These are phyloP conservation scores for Gnomoniopsis sp. DNA, from an alignment of 2,329 filamentous ascomycete species.

Conservation along the genomic window DNA sequence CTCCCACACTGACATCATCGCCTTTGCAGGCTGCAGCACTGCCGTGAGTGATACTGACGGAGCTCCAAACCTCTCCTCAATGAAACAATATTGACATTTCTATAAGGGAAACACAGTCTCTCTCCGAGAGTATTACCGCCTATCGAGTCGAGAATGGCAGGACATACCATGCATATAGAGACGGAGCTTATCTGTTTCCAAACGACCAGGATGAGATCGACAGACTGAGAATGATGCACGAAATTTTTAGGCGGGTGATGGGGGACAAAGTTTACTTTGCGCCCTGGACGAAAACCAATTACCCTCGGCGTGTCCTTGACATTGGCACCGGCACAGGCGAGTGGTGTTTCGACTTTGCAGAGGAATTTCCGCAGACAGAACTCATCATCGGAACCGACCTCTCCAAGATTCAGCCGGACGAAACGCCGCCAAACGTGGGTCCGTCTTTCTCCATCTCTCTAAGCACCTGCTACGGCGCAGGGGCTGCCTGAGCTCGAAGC, in stretches of 20 bases:
- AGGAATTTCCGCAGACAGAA: constrained; percentile 54
- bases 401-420: constrained; percentile 62
- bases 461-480: too few species aligned
- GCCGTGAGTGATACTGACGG: constrained; percentile 8
- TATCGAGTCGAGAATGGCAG: constrained; percentile 18
- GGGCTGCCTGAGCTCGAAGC: too few species aligned
- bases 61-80: too few species aligned
- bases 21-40: constrained; percentile 5
- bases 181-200: constrained; percentile 28
- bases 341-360: constrained; percentile 68
- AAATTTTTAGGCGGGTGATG: constrained; percentile 28
- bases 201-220: constrained; percentile 31
- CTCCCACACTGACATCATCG: neutral
- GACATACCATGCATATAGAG: constrained; percentile 18
- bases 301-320: constrained; percentile 30
- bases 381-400: constrained; percentile 61
- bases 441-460: neutral
- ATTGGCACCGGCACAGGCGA: constrained; percentile 52
- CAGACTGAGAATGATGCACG: constrained; percentile 29
- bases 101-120: constrained; percentile 10
- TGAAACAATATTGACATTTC: neutral
- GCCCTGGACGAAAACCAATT: constrained; percentile 25
- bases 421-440: constrained; percentile 65
- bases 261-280: constrained; percentile 29
- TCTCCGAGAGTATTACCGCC: constrained; percentile 13